A percentile compares a stretch with the other conserved stretches of the same genome.
Evolutionary conservation across 1,284 basidiomycete species (phyloP).

Genomic region (Cystobasidium slooffiae): DNA sequence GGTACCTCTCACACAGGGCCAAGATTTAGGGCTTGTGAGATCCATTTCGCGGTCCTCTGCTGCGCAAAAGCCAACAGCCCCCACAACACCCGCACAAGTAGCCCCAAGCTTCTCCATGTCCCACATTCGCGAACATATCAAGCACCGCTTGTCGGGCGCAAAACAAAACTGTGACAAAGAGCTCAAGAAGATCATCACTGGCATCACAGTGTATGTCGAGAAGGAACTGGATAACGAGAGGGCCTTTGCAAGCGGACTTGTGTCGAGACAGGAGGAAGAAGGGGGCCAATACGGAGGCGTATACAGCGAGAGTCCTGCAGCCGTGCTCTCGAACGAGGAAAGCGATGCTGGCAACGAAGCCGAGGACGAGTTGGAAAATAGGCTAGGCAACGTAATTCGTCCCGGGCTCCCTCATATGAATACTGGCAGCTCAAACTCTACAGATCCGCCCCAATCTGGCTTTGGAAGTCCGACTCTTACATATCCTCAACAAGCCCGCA

Average conservation of each 20-base stretch:
- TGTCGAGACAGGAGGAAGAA: slow-evolving; percentile 57
- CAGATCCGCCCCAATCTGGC: slow-evolving; percentile 11
- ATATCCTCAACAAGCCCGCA: neutral
- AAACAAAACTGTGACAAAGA: slow-evolving; percentile 97
- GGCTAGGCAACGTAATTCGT: neutral
- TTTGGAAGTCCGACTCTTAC: slow-evolving; percentile 26
- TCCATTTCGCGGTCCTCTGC: slow-evolving; percentile 11
- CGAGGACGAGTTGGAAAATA: slow-evolving; percentile 3
- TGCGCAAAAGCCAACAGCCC: slow-evolving; percentile 8
- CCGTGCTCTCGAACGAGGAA: neutral
- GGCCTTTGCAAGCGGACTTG: slow-evolving; percentile 51
- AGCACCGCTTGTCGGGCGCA: slow-evolving; percentile 85
- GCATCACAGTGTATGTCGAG: slow-evolving; percentile 92
- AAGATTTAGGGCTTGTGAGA: slow-evolving; percentile 34
- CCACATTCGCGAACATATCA: slow-evolving; percentile 91
- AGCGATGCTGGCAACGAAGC: slow-evolving; percentile 21
- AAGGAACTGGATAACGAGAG: slow-evolving; percentile 73
- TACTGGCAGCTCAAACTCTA: slow-evolving; percentile 31
- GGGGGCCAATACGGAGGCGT: slow-evolving; percentile 47
- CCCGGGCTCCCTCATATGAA: slow-evolving; percentile 1
- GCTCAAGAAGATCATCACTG: slow-evolving; percentile 85
- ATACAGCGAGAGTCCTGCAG: slow-evolving; percentile 40
- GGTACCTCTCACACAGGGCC: slow-evolving; percentile 46
- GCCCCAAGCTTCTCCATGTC: slow-evolving; percentile 56
- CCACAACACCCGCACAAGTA: slow-evolving; percentile 1